Conservation (phyloP, 106 monocot species). For the Apostasia ramifera region DNA sequence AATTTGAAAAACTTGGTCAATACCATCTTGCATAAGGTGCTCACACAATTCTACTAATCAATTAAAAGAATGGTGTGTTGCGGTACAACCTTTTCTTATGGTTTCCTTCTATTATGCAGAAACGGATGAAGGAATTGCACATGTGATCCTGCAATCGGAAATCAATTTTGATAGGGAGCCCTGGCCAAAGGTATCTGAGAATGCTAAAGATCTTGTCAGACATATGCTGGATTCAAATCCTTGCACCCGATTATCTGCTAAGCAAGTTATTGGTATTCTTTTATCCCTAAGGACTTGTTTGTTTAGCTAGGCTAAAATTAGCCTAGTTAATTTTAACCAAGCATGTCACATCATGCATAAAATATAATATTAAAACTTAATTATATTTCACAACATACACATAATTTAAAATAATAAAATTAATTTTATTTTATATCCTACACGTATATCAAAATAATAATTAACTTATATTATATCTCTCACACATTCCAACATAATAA, state of each 20-base stretch:
- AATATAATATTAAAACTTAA: too few relatives aligned
- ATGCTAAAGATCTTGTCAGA: slow-evolving; percentile 50
- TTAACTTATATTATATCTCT: too few relatives aligned
- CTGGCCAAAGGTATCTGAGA: slow-evolving; percentile 55
- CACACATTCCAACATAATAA: too few relatives aligned
- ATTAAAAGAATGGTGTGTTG: not conserved
- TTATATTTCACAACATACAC: too few relatives aligned
- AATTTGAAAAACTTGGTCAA: too few relatives aligned
- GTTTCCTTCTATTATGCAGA: slow-evolving; percentile 22
- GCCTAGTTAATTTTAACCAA: too few relatives aligned
- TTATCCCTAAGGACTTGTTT: not conserved
- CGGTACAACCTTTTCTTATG: not conserved
- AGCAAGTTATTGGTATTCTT: slow-evolving; percentile 46
- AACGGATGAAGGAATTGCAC: slow-evolving; percentile 53
- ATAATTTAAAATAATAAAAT: not conserved
- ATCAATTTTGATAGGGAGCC: slow-evolving; percentile 50
- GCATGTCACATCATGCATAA: too few relatives aligned
- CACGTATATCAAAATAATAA: too few relatives aligned
- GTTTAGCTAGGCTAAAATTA: not conserved
- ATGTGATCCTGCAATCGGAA: slow-evolving; percentile 28
- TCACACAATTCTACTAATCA: not conserved
- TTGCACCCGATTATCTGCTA: slow-evolving; percentile 29
- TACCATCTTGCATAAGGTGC: not conserved
- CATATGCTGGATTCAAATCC: slow-evolving; percentile 56
- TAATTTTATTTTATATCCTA: not conserved